phyloP scores from a whole-genome alignment of 345 rosid genomes.

The Dipteronia dyeriana region DNA sequence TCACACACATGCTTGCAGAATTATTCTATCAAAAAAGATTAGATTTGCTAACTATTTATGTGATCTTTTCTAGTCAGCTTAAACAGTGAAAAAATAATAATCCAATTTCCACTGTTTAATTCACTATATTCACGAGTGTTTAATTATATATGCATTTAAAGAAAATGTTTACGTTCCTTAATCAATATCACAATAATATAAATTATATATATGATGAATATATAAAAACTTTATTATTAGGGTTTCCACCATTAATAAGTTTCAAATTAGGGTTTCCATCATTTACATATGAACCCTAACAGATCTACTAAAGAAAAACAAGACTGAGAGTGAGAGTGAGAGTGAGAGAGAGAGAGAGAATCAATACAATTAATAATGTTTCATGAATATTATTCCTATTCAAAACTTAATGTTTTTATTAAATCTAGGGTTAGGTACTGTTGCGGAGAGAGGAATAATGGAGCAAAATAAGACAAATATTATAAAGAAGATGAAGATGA shows the following conservation, averaged over 20 bases:
- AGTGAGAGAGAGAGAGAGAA: too few species aligned
- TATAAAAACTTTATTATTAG: neutral
- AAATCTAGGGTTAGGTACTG: neutral
- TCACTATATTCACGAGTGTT: neutral
- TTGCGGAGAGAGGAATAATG: neutral
- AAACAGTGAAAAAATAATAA: neutral
- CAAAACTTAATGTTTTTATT: neutral
- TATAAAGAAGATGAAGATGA: neutral
- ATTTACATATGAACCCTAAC: neutral
- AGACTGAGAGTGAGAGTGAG: too few species aligned
- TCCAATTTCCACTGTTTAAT: neutral
- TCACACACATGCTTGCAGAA: conserved; percentile 8
- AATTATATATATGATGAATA: neutral
- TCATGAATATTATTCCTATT: too few species aligned
- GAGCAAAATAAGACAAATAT: neutral
- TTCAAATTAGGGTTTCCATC: neutral
- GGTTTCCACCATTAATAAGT: neutral
- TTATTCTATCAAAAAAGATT: conserved; percentile 11
- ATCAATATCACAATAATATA: neutral
- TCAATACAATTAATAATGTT: too few species aligned
- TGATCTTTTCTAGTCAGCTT: neutral
- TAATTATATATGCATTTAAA: neutral
- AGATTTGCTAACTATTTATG: conserved; percentile 10
- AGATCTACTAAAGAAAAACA: neutral
- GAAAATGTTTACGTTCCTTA: neutral